Base-by-base conservation (phyloP, 768 basidiomycete genomes). In the Termitomyces sp. region DNA sequence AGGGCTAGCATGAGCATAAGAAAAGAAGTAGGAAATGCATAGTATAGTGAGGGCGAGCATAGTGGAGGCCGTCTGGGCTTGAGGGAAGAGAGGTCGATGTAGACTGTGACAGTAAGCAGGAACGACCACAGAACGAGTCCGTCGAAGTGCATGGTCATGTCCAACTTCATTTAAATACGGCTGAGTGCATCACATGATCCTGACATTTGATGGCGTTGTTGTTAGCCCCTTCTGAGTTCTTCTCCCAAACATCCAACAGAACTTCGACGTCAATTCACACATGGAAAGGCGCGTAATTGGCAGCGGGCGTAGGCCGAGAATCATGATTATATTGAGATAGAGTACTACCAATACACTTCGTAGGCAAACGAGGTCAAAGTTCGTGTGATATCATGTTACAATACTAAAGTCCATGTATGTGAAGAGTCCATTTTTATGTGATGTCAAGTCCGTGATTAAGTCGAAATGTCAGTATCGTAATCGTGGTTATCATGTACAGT, bases 1-100 rank as follows among this genome's bases (percentile, higher is more conserved):
- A 1, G 78, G 79, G 26, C 70, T 62, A n/a, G 76, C 74, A 22
- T 72, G 64, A n/a, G 70, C 67, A 7, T 64, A 37, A 32, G 71
- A 64, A 48, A 71, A 51, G 45, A 75, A 56, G 48, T 72, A 65
- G 24, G 69, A 69, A 58, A 72, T 53, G 59, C 66, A 71, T 54
- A 74, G 49, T 58, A 66, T 63, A 52, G 65, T 70, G 32, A 73
- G 62, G 49, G 67, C 56, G 48, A 71, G 67, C 72, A 72, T 71
- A 53, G 63, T 69, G 56, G 59, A 61, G 46, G 56, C 37, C 60
- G 44, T 56, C 39, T 59, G 47, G 32, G 47, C 47, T 55, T 20
- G 37, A 26, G n/a, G n/a, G n/a, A 24, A 30, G 49, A 61, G 53
- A 61, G 55, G 57, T 56, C 50, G 65, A 62, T 55, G 56, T 60